phyloP scores from a whole-genome alignment of 257 asterid species.

The Scutellaria galericulata region DNA sequence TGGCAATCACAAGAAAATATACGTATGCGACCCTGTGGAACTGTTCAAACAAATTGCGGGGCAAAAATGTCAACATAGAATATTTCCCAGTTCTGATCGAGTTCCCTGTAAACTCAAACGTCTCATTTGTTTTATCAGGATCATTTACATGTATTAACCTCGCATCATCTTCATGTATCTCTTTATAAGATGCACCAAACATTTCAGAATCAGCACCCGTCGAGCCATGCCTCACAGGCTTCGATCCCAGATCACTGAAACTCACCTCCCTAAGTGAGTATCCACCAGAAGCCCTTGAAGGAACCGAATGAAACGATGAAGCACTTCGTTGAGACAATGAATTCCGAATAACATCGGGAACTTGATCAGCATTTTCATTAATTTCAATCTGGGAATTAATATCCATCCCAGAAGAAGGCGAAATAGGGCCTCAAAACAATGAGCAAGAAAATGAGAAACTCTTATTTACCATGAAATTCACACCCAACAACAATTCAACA shows the following conservation, averaged over 20 bases:
- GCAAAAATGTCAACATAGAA: slow-evolving; percentile 86
- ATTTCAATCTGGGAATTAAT: slow-evolving; percentile 50
- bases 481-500: slow-evolving; percentile 27
- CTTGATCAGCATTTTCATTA: slow-evolving; percentile 41
- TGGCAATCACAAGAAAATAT: slow-evolving; percentile 88
- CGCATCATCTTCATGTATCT: slow-evolving; percentile 86
- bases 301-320: slow-evolving; percentile 54
- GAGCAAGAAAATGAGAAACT: slow-evolving; percentile 29
- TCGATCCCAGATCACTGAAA: slow-evolving; percentile 61
- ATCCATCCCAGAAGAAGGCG: slow-evolving; percentile 55
- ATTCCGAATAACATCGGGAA: slow-evolving; percentile 44
- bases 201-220: slow-evolving; percentile 76
- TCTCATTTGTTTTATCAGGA: slow-evolving; percentile 71
- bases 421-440: slow-evolving; percentile 40
- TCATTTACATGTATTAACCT: slow-evolving; percentile 72
- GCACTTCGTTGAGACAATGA: slow-evolving; percentile 57
- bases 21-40: slow-evolving; percentile 97
- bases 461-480: slow-evolving; percentile 24
- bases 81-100: slow-evolving; percentile 81
- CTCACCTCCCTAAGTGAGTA: slow-evolving; percentile 66
- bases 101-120: slow-evolving; percentile 72
- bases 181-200: slow-evolving; percentile 71
- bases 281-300: slow-evolving; percentile 59
- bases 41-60: slow-evolving; percentile 91
- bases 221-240: slow-evolving; percentile 69